These are phyloP conservation scores for Pterocarpus santalinus DNA, from an alignment of 306 rosid species.

Conservation along the genomic window DNA sequence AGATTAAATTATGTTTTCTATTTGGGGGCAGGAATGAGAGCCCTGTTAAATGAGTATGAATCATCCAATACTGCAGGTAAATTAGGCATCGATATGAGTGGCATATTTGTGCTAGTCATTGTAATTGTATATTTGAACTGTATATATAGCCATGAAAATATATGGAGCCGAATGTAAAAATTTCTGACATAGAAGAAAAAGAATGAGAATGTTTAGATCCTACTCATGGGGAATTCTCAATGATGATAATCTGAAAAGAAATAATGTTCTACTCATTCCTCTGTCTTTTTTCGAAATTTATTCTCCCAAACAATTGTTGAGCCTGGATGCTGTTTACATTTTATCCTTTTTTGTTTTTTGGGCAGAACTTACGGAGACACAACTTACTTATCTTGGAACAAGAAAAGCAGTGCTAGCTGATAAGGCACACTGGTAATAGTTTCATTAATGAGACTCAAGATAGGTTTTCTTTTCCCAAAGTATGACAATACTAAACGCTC, in stretches of 20 bases:
- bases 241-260: background rate
- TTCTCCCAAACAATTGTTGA: conserved; percentile 29
- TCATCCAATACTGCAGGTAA: background rate
- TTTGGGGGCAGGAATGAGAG: background rate
- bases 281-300: conserved; percentile 3
- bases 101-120: conserved; percentile 1
- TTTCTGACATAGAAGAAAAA: conserved; percentile 7
- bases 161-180: conserved; percentile 9
- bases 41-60: conserved; percentile 1
- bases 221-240: conserved; percentile 6
- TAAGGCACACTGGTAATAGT: conserved; percentile 30
- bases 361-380: conserved; percentile 65
- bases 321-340: conserved; percentile 5
- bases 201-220: background rate
- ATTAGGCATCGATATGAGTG: background rate
- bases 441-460: conserved; percentile 30
- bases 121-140: background rate
- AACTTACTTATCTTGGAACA: conserved; percentile 60
- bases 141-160: conserved; percentile 17
- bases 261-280: no score
- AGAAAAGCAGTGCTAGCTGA: conserved; percentile 59
- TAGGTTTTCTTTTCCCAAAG: background rate
- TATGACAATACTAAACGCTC: background rate
- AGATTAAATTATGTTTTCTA: background rate
- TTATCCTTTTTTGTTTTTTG: conserved; percentile 33